Evolutionary conservation across 2,329 filamentous ascomycete species (phyloP), one percentile per base, ranked within the genome.

Genomic region (Colletotrichum godetiae): DNA sequence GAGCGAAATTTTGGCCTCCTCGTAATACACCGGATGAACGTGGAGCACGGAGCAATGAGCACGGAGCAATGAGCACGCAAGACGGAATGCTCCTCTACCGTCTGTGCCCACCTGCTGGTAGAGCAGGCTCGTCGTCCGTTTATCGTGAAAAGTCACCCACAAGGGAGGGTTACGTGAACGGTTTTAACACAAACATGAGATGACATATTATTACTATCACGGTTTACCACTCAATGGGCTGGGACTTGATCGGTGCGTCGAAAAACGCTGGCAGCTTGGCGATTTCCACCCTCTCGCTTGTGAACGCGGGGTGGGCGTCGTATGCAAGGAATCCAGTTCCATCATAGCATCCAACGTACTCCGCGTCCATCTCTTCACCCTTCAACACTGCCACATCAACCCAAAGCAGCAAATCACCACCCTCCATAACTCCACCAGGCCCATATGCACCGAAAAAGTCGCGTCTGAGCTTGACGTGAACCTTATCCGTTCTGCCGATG

Each of bases 271-370:
- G 58, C 31, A 72, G 53, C 52, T 55, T 27, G 6, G 65, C 58
- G 0, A 29, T 35, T 24, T 62, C 29, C 22, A 72, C 69, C 19
- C 33, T 22, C 31, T 72, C 69, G 4, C 52, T 72, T 10, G 52
- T 22, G 7, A 72, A 72, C 11, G 59, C 24, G 35, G 65, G 65
- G 42, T 72, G 52, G 13, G 55, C 37, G 52, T 72, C 69, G 58
- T 72, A 72, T 8, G 69, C 65, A 22, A 72, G 22, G 42, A 72
- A 72, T 29, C 69, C 69, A 3, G 69, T 72, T 27, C 64, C 69
- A 19, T 72, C 69, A 59, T 72, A 72, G 13, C 69, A 72, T 3
- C 69, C 69, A n/a, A 72, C 59, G 31, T 72, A 72, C 58, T 72
- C 69, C 4, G 69, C 69, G 31, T 72, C 69, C 65, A 72, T 72